Evolutionary conservation across 192 early-diverging fungal species (phyloP).

Genomic region (Coemansia sp.): DNA sequence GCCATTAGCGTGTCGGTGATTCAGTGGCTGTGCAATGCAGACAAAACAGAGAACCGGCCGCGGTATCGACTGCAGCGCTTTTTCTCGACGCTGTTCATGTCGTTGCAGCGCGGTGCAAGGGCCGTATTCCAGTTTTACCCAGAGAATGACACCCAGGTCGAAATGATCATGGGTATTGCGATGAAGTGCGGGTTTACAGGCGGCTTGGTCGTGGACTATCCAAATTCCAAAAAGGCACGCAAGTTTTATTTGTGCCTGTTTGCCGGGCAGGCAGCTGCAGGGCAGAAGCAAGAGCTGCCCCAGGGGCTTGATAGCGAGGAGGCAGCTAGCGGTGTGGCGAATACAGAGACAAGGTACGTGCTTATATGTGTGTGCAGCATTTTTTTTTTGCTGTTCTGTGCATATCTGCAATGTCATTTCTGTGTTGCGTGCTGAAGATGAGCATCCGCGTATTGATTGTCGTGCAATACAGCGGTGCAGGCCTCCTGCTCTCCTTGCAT

Average conservation of each 20-base stretch:
- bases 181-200: constrained; percentile 94
- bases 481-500: constrained; percentile 8
- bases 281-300: constrained; percentile 42
- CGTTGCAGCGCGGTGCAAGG: constrained; percentile 81
- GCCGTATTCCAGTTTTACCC: constrained; percentile 99
- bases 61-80: constrained; percentile 80
- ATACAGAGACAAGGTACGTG: constrained; percentile 38
- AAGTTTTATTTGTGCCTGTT: constrained; percentile 97
- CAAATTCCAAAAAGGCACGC: constrained; percentile 94
- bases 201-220: constrained; percentile 93
- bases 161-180: constrained; percentile 85
- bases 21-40: constrained; percentile 99
- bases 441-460: neutral
- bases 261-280: constrained; percentile 71
- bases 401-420: constrained; percentile 9
- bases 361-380: no score
- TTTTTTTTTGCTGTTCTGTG: constrained; percentile 4
- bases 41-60: constrained; percentile 85
- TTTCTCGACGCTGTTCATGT: constrained; percentile 90
- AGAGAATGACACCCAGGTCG: constrained; percentile 90
- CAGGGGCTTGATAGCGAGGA: constrained; percentile 35
- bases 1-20: constrained; percentile 92
- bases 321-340: constrained; percentile 21
- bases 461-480: neutral
- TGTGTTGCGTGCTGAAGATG: constrained; percentile 1